Base-by-base conservation (phyloP, 2,329 filamentous ascomycete species). In the Dryadomyces quercus-mongolicae region DNA sequence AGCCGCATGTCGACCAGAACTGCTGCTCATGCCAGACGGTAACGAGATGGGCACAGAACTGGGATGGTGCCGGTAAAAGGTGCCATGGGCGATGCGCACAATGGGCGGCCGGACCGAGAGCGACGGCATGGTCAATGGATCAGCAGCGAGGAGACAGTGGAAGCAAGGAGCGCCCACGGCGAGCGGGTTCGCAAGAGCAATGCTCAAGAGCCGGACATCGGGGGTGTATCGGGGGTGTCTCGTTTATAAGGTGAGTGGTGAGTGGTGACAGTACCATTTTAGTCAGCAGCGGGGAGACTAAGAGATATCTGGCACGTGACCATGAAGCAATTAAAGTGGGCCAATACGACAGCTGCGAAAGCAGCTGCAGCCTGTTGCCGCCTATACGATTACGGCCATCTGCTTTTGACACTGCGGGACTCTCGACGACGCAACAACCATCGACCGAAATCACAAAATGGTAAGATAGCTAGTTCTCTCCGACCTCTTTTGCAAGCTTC, bases 61-160 rank as follows among this genome's bases (percentile, higher is more conserved):
- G 13, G 88, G 87, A 66, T 91, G 84, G 51, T 83, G 78, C 44
- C 83, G 81, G 70, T 92, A 94, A 68, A 95, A 94, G 1, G 88
- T 92, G 67, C 80, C 90, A 71, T 90, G 83, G 63, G 77, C 65
- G 64, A 95, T 90, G 62, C 75, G 75, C 59, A 95, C 78, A 56
- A 91, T 75, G 44, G 86, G 83, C 21, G 71, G 68, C 55, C 69
- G 69, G 56, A 66, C 60, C 18, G 63, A 59, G 16, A 68, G 59
- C 42, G 68, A 60, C 38, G 64, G 66, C 68, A 72, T 75, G 58
- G 10, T 25, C 6, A 22, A 31, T 9, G n/a, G n/a, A 21, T 18
- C 13, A 18, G 18, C 45, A 21, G 45, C 45, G 34, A 22, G 34
- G 21, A 25, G 22, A 12, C 8, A 31, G 48, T 13, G 38, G 25